These are phyloP conservation scores for Colletotrichum sp. DNA, from an alignment of 2,329 filamentous ascomycete genomes.

Conservation along the genomic window DNA sequence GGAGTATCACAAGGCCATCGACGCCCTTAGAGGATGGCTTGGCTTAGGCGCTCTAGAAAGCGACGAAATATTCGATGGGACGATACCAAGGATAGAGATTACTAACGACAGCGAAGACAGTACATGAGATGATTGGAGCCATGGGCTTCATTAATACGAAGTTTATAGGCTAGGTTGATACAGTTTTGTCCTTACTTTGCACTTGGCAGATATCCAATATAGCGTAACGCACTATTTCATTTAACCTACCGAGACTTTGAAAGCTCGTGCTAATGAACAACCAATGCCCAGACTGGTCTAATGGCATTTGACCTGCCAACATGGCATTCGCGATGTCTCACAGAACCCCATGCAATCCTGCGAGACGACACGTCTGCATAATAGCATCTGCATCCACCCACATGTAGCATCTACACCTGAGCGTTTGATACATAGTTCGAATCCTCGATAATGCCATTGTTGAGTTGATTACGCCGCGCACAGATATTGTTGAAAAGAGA, in stretches of 20 bases:
- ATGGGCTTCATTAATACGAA: neutral
- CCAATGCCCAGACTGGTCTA: neutral
- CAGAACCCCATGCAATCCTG: neutral
- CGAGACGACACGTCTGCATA: neutral
- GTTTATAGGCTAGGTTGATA: rapidly evolving
- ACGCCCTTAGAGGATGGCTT: slow-evolving; percentile 44
- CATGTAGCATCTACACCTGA: neutral
- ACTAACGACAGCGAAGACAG: neutral
- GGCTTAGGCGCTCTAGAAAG: neutral
- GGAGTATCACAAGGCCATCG: slow-evolving; percentile 51
- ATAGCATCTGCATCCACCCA: neutral
- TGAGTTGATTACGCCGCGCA: neutral
- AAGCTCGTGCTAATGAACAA: neutral
- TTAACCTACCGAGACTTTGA: neutral
- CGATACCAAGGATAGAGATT: neutral
- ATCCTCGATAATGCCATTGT: neutral
- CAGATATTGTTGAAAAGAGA: neutral
- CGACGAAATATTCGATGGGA: neutral
- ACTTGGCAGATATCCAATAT: neutral
- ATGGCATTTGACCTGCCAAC: neutral
- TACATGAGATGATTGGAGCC: neutral
- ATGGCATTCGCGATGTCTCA: neutral
- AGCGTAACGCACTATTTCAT: neutral
- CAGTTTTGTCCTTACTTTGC: neutral
- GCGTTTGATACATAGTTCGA: neutral